phyloP scores from a whole-genome alignment of 2,329 filamentous ascomycete genomes.

The Anthostomella pinea region DNA sequence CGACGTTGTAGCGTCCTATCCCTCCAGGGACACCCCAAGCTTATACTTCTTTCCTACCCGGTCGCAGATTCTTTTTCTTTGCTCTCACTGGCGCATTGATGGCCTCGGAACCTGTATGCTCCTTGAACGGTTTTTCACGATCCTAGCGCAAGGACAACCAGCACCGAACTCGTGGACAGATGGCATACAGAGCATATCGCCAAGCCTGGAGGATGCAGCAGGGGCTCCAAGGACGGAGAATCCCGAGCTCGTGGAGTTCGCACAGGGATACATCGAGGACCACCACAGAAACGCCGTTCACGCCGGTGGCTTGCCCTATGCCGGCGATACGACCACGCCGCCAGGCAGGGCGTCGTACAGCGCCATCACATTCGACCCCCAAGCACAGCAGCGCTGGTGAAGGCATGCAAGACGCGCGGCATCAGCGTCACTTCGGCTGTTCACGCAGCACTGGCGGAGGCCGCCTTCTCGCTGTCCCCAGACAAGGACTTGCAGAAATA shows the following conservation, averaged over 20 bases:
- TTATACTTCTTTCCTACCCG: too few species aligned
- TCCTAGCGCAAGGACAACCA: too few species aligned
- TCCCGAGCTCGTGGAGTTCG: too few species aligned
- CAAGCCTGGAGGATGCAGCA: slow-evolving; percentile 3
- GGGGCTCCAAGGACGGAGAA: too few species aligned
- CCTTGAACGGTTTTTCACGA: slow-evolving; percentile 3
- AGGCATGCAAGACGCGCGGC: slow-evolving; percentile 4
- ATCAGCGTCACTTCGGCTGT: slow-evolving; percentile 5
- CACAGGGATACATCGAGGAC: too few species aligned
- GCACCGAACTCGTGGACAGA: slow-evolving; percentile 1
- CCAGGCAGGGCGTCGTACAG: slow-evolving; percentile 1
- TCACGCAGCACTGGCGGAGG: slow-evolving; percentile 4
- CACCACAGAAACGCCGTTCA: too few species aligned
- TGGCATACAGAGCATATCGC: slow-evolving; percentile 4
- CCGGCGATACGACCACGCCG: slow-evolving; percentile 4
- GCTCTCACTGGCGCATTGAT: slow-evolving; percentile 7
- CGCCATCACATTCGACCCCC: background rate
- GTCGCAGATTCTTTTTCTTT: slow-evolving; percentile 7
- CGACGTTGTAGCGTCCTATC: too few species aligned
- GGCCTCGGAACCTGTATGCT: slow-evolving; percentile 3
- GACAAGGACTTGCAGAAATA: slow-evolving; percentile 1
- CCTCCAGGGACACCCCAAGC: too few species aligned
- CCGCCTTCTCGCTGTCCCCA: background rate
- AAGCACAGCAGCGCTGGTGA: slow-evolving; percentile 1
- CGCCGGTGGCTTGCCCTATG: slow-evolving; percentile 4